Base-by-base conservation (phyloP, 1,139 yeast species). In the Debaryomyces robertsiae region DNA sequence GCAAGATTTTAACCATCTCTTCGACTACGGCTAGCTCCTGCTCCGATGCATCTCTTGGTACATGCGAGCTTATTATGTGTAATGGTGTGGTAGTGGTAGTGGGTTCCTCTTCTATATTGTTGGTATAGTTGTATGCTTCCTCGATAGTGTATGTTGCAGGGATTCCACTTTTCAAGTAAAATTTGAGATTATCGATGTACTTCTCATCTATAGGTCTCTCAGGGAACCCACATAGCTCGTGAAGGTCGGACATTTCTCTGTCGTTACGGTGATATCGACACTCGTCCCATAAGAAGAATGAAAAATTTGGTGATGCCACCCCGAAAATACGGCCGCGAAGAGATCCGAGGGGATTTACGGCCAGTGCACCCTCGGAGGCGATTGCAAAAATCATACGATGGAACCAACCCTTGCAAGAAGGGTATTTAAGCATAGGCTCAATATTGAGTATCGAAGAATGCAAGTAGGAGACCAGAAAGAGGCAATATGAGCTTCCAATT, bases 111-210 rank as follows among this genome's bases (percentile, higher is more conserved):
- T 64, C 68, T 36, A 68, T 60, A 44, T 55, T 54, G 41, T 74
- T 63, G 41, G 69, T 78, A 53, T 62, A 82, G 40, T 79, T 79
- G 37, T 77, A 74, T 3, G 83, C 87, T 56, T 88, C 95, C 60
- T 86, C 93, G 7, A 84, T 63, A 2, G 95, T 87, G 46, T 87
- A 84, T 0, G 95, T 88, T 1, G 95, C 79, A 2, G 95, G 94
- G 9, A 87, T 78, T 1, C 94, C 95, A 28, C 70, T 69, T 38
- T 71, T 65, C 45, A 88, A 63, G 46, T 69, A 76, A 34, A 53
- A 59, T 29, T 65, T 67, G 35, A 88, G 61, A 7, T 68, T 63
- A 0, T 54, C 63, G 4, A 81, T 44, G 52, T 82, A 79, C 1
- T 64, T 68, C 2, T 52, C 47, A 3, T 72, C 63, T 16, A 87